These are phyloP conservation scores for Medicago lupulina DNA, from an alignment of 306 rosid species.

Conservation along the genomic window DNA sequence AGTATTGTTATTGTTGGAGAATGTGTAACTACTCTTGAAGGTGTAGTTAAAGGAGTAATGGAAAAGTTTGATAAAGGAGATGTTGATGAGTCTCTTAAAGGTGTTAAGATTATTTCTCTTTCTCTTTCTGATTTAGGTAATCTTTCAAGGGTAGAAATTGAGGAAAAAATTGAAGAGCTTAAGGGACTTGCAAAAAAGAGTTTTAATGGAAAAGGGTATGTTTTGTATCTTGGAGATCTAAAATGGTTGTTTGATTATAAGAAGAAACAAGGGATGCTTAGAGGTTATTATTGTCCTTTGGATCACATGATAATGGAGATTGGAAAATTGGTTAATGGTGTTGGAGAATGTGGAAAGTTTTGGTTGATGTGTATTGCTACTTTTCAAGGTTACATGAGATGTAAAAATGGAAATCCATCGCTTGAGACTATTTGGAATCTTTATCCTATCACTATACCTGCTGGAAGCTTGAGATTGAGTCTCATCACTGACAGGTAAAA, in stretches of 20 bases:
- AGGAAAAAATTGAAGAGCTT: conserved; percentile 71
- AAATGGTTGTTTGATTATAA: conserved; percentile 67
- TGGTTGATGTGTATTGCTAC: conserved; percentile 89
- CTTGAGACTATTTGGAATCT: conserved; percentile 78
- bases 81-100: conserved; percentile 60
- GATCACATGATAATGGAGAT: conserved; percentile 86
- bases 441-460: conserved; percentile 86
- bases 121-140: conserved; percentile 56
- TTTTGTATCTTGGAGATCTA: conserved; percentile 90
- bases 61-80: conserved; percentile 73
- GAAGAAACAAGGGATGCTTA: conserved; percentile 43
- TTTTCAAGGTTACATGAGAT: conserved; percentile 82
- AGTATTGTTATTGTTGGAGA: conserved; percentile 90
- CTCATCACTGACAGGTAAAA: conserved; percentile 81
- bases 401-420: conserved; percentile 78
- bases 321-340: conserved; percentile 69
- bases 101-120: conserved; percentile 62
- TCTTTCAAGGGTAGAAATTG: conserved; percentile 71
- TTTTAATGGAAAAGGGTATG: conserved; percentile 59
- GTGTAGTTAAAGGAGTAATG: conserved; percentile 71
- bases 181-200: conserved; percentile 45
- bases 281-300: conserved; percentile 68
- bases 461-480: conserved; percentile 75
- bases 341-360: conserved; percentile 58
- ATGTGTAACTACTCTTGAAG: conserved; percentile 62